Conservation (phyloP, 805 yeast genomes). For the Kluyveromyces dobzhanskii region DNA sequence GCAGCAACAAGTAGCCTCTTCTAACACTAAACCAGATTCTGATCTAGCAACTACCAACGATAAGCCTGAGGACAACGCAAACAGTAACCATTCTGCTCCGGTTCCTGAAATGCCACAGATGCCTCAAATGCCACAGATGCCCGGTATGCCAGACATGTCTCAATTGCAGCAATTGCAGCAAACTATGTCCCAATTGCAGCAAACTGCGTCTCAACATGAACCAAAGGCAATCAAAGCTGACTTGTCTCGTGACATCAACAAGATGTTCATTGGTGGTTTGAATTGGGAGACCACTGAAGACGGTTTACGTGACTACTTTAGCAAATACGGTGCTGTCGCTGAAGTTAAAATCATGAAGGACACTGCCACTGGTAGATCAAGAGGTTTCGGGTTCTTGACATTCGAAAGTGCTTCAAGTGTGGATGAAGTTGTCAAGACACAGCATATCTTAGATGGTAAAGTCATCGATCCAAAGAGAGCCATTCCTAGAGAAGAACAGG, state of each 20-base stretch:
- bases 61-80: constrained; percentile 8
- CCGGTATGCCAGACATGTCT: constrained; percentile 14
- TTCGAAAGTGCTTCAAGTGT: constrained; percentile 77
- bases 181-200: constrained; percentile 28
- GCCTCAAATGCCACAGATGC: constrained; percentile 14
- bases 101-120: constrained; percentile 15
- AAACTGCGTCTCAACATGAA: constrained; percentile 11
- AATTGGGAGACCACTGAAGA: constrained; percentile 98
- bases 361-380: constrained; percentile 71
- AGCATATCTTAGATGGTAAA: constrained; percentile 89
- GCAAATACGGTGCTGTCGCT: constrained; percentile 79
- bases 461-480: constrained; percentile 97
- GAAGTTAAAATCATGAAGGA: constrained; percentile 94
- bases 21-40: constrained; percentile 7
- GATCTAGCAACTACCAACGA: constrained; percentile 9
- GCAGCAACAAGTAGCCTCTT: constrained; percentile 18
- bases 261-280: constrained; percentile 93
- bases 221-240: constrained; percentile 36
- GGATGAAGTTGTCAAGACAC: constrained; percentile 75
- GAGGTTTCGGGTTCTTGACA: constrained; percentile 93
- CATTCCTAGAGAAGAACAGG: constrained; percentile 95
- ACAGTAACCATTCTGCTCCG: constrained; percentile 7
- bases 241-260: constrained; percentile 67
- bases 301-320: constrained; percentile 68
- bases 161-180: constrained; percentile 25